Evolutionary conservation across 2,329 filamentous ascomycete species (phyloP), one percentile per base, ranked within the genome.

Genomic region (Colletotrichum tofieldiae): DNA sequence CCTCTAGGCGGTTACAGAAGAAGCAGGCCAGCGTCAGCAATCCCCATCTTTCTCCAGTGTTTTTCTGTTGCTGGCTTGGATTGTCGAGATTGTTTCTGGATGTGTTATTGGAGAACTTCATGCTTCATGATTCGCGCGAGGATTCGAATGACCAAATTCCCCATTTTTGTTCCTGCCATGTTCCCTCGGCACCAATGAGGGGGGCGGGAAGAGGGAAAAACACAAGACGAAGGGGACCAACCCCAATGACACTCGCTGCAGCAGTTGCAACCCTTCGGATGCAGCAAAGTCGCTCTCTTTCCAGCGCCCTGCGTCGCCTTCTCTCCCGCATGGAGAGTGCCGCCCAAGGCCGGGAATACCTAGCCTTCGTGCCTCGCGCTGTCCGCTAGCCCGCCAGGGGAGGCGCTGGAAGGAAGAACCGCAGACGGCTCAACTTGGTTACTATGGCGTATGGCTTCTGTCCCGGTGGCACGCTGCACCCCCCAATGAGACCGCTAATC

Each of bases 131-230:
- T 72, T 72, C 54, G 65, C 65, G 54, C 32, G 65, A 69, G 59
- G 65, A 70, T 65, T 39, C n/a, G 32, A 55, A 60, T 72, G 70
- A 65, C 70, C 59, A 54, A 65, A 70, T 70, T 65, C 66, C 29
- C 66, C 65, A 60, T 70, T 51, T 69, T 72, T 72, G 59, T 64
- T 61, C 58, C 52, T 72, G 59, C 65, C 65, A 65, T 60, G 39
- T 66, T 35, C 55, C 62, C 54, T 43, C 64, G 49, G 61, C 23
- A 32, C 63, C 62, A 47, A 51, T 66, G 39, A 47, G 41, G 32
- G 29, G 47, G 0, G 4, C n/a, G 14, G 43, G 11, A 26, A 12
- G 26, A 45, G 20, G 9, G 5, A 35, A 51, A 47, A 29, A 58
- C 37, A 60, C 60, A 39, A 60, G 70, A 72, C 60, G 65, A 60